Percentiles rank a stretch among this genome's conserved stretches.
Conservation (phyloP, 148 eudicot species). For the Vaccinium vitisidaea region DNA sequence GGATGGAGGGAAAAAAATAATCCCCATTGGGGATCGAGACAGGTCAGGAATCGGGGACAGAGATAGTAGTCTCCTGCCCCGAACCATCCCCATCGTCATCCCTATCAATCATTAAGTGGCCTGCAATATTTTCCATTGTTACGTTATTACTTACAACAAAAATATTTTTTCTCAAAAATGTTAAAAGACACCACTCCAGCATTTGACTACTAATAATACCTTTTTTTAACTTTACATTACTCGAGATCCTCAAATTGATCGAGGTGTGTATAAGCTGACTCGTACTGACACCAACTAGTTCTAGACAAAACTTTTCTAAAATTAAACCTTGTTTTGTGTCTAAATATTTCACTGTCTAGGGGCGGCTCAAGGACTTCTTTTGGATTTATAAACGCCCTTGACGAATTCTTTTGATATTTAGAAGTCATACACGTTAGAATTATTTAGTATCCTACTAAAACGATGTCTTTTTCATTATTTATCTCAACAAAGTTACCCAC, state of each 20-base stretch:
- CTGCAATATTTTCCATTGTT: not conserved
- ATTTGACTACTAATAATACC: not conserved
- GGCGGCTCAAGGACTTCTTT: not conserved
- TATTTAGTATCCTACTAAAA: not conserved
- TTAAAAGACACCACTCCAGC: not conserved
- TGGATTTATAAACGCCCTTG: not conserved
- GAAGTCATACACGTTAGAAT: not conserved
- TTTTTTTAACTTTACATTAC: too few species aligned
- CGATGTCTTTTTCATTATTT: too few species aligned
- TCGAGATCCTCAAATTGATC: too few species aligned
- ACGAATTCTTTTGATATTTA: not conserved
- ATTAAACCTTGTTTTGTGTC: not conserved
- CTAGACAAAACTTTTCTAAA: too few species aligned
- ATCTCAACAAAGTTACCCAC: too few species aligned
- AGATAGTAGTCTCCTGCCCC: too few species aligned
- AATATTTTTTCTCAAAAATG: not conserved
- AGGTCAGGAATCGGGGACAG: too few species aligned
- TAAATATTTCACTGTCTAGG: not conserved
- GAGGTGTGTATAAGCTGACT: too few species aligned
- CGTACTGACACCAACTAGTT: not conserved
- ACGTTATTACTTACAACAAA: not conserved
- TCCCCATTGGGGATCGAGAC: too few species aligned
- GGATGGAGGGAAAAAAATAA: too few species aligned
- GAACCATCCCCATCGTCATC: too few species aligned
- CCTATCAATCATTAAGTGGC: not conserved